A percentile compares a stretch with the other conserved stretches of the same genome.
Evolutionary conservation across 179 eudicot species (phyloP).

Genomic region (Drosera spatulata): DNA sequence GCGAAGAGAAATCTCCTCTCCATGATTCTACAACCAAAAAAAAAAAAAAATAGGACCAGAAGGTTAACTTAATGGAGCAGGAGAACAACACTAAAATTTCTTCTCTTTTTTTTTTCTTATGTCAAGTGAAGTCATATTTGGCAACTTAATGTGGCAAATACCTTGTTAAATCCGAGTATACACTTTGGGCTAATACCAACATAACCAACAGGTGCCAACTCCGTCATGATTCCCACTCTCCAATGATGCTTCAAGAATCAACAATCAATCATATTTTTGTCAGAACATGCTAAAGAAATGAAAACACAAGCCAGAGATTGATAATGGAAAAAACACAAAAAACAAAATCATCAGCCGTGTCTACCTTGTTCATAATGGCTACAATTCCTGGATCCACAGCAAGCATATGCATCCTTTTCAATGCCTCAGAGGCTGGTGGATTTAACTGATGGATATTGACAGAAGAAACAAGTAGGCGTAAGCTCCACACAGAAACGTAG

Average conservation of each 20-base stretch:
- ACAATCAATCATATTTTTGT: conserved; percentile 7
- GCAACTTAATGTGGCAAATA: conserved; percentile 10
- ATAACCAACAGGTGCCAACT: conserved; percentile 92
- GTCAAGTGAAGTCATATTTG: background rate
- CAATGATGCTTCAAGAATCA: conserved; percentile 64
- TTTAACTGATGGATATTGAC: conserved; percentile 30
- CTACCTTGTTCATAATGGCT: conserved; percentile 94
- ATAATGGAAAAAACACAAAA: background rate
- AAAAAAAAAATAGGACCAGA: conserved; percentile 9
- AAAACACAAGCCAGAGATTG: background rate
- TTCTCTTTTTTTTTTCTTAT: background rate
- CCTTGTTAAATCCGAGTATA: conserved; percentile 85
- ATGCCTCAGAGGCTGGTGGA: conserved; percentile 85
- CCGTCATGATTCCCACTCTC: conserved; percentile 96
- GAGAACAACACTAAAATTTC: no score
- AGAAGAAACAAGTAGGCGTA: conserved; percentile 1
- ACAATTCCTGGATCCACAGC: conserved; percentile 94
- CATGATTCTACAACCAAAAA: conserved; percentile 52
- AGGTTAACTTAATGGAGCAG: background rate
- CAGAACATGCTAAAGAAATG: conserved; percentile 10
- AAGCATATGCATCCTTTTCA: conserved; percentile 84
- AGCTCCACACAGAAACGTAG: background rate
- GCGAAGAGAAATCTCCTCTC: conserved; percentile 91
- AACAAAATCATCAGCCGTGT: conserved; percentile 4
- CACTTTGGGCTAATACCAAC: conserved; percentile 86